Evolutionary conservation across 2,329 filamentous ascomycete species (phyloP).

Genomic region (Blumeria graminis): DNA sequence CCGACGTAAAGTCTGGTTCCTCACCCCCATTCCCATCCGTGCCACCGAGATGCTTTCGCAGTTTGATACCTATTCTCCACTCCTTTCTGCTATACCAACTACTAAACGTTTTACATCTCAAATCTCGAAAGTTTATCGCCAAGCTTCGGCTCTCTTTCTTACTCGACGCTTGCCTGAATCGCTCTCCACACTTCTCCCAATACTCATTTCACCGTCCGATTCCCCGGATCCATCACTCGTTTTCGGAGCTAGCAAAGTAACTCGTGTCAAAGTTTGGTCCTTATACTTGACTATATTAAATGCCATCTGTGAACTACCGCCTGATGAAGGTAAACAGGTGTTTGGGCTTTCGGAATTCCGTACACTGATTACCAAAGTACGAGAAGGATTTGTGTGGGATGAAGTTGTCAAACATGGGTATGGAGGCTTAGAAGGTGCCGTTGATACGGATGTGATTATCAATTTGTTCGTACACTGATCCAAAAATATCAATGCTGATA

Average conservation of each 20-base stretch:
- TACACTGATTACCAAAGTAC: slow-evolving; percentile 55
- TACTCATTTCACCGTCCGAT: slow-evolving; percentile 36
- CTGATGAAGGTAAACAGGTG: slow-evolving; percentile 69
- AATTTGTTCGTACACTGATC: slow-evolving; percentile 37
- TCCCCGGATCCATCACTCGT: slow-evolving; percentile 34
- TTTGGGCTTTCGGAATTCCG: slow-evolving; percentile 79
- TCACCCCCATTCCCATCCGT: neutral
- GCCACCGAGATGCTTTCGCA: neutral
- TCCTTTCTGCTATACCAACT: neutral
- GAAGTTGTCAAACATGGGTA: slow-evolving; percentile 76
- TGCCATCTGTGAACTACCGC: slow-evolving; percentile 66
- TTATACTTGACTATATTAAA: slow-evolving; percentile 87
- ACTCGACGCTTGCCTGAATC: slow-evolving; percentile 84
- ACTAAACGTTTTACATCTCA: slow-evolving; percentile 27
- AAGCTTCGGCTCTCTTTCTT: slow-evolving; percentile 80
- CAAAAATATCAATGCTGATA: slow-evolving; percentile 7
- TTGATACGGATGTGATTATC: slow-evolving; percentile 85
- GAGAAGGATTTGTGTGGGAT: slow-evolving; percentile 85
- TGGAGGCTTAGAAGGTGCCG: slow-evolving; percentile 64
- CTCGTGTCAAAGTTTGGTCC: slow-evolving; percentile 89
- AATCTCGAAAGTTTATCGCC: slow-evolving; percentile 80
- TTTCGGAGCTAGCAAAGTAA: slow-evolving; percentile 54
- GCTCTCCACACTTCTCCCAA: slow-evolving; percentile 57
- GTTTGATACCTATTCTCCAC: neutral
- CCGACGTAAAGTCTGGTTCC: too few relatives aligned